A percentile compares a stretch with the other conserved stretches of the same genome.
Evolutionary conservation across 495 filamentous ascomycete species (phyloP).

Genomic region (Cercophora samala): DNA sequence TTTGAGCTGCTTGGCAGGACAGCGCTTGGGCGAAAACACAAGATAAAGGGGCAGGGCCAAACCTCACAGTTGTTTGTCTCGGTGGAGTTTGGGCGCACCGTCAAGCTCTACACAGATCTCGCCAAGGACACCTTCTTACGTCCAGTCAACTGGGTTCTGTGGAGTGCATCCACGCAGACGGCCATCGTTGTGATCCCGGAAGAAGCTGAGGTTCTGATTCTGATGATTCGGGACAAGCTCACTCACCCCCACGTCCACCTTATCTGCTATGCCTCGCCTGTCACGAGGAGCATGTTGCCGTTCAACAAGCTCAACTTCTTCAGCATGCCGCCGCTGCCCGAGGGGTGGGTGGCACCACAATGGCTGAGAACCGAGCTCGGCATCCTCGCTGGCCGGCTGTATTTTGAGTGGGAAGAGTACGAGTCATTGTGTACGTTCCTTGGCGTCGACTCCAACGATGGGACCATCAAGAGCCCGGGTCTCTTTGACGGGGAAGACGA

Average conservation of each 20-base stretch:
- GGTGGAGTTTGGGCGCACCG: conserved; percentile 33
- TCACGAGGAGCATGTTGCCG: conserved; percentile 51
- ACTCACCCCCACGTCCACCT: conserved; percentile 35
- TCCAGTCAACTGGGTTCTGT: conserved; percentile 42
- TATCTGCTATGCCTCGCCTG: conserved; percentile 50
- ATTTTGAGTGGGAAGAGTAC: conserved; percentile 50
- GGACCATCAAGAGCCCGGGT: background rate
- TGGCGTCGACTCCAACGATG: conserved; percentile 16
- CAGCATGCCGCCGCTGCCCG: conserved; percentile 43
- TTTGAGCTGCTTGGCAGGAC: conserved; percentile 30
- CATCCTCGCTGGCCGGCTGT: conserved; percentile 53
- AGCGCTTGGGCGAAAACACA: conserved; percentile 26
- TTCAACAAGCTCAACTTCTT: conserved; percentile 51
- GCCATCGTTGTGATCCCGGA: conserved; percentile 54
- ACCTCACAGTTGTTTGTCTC: conserved; percentile 37
- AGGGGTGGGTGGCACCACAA: conserved; percentile 35
- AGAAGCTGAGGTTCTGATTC: conserved; percentile 52
- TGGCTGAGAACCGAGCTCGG: conserved; percentile 54
- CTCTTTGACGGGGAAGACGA: background rate
- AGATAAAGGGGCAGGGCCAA: conserved; percentile 11
- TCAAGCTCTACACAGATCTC: conserved; percentile 18
- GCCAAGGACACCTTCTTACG: conserved; percentile 38
- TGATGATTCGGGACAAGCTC: conserved; percentile 18
- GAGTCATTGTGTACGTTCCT: conserved; percentile 26
- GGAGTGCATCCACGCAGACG: conserved; percentile 30